Base-by-base conservation (phyloP, 1,284 basidiomycete species). In the Moesziomyces parantarcticus region DNA sequence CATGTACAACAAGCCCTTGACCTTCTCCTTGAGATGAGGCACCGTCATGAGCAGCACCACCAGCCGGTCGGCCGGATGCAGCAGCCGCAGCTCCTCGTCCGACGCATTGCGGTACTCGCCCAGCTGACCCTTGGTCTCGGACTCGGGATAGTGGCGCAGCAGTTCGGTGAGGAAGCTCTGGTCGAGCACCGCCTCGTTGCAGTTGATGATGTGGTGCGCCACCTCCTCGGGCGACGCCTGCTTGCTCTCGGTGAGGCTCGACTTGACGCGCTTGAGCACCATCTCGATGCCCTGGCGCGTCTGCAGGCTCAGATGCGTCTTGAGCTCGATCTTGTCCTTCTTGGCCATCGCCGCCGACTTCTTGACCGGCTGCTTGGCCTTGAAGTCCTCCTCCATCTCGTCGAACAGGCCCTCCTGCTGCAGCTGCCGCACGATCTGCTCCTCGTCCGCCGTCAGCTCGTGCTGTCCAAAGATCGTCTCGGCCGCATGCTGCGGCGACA, bases 371-470 rank as follows among this genome's bases (percentile, higher is more conserved):
- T 97, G 94, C 85, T 96, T 95, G 20, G 95, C 94, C 83, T 96
- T 95, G 87, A 99, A 99, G 82, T 96, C 94, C 80, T 97, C 92
- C 84, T 99, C 95, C 91, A 99, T 98, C 86, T 95, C 92, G 78
- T 88, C 88, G 90, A 95, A 98, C 11, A 99, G 89, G 42, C 95
- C 93, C 80, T 72, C 58, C 36, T 75, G 42, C 43, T 76, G 62
- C 20, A 83, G 51, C 48, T 64, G 47, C 49, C 64, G 58, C 44
- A 76, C 71, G 22, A 83, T 44, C 29, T 51, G 18, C 53, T 62
- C 59, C 50, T 83, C 82, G 39, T 76, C 70, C 10, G 59, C 64
- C 14, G 63, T 67, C 22, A 74, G 36, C 41, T 67, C 54, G 22
- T 69, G 63, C 52, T 76, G 61, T 13, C 77, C 81, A 74, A 81